A percentile compares a stretch with the other conserved stretches of the same genome.
Evolutionary conservation across 2,329 filamentous ascomycete species (phyloP).

Genomic region (Penicillium capsulatum): DNA sequence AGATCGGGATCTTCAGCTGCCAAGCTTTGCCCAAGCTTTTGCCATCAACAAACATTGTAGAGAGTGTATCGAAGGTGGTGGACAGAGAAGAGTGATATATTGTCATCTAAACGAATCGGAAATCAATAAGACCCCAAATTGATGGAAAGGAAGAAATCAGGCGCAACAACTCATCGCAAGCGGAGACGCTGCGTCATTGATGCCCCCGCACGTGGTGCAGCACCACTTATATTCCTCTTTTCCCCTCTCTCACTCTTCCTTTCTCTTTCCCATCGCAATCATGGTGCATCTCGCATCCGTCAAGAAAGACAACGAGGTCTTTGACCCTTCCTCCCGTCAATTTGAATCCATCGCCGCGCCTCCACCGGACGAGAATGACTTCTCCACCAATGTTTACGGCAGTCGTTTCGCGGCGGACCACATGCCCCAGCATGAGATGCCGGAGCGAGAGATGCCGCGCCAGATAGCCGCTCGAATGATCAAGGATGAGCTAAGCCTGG

Average conservation of each 20-base stretch:
- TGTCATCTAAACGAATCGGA: too few species aligned
- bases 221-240: too few species aligned
- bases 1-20: slow-evolving; percentile 13
- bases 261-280: slow-evolving; percentile 8
- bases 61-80: neutral
- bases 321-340: slow-evolving; percentile 36
- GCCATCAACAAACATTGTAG: neutral
- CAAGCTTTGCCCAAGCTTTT: slow-evolving; percentile 26
- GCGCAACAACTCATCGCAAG: neutral
- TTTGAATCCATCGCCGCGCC: slow-evolving; percentile 46
- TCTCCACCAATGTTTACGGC: slow-evolving; percentile 81
- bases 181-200: slow-evolving; percentile 3
- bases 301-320: slow-evolving; percentile 36
- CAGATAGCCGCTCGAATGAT: slow-evolving; percentile 96
- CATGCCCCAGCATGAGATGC: slow-evolving; percentile 79
- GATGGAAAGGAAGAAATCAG: too few species aligned
- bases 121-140: too few species aligned
- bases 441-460: slow-evolving; percentile 82
- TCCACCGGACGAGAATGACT: slow-evolving; percentile 39
- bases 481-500: slow-evolving; percentile 86
- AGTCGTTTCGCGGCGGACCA: slow-evolving; percentile 76
- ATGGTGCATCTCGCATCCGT: slow-evolving; percentile 44
- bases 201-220: neutral
- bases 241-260: neutral
- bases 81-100: too few species aligned